Base-by-base conservation (phyloP, 306 rosid genomes). In the Vachellia collinsii region DNA sequence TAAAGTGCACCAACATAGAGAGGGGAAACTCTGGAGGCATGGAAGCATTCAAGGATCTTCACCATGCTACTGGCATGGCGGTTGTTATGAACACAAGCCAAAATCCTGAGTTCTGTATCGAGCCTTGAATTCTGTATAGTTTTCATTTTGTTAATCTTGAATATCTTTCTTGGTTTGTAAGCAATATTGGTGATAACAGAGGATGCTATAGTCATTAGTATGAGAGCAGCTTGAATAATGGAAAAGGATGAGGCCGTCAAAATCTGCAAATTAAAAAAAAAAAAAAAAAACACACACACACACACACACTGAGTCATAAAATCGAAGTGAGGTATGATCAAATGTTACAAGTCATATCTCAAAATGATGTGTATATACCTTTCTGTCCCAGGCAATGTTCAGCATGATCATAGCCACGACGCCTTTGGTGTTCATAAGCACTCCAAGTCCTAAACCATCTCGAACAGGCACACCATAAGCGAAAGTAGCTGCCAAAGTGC, bases 361-460 rank as follows among this genome's bases (percentile, higher is more conserved):
- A 16, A 50, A 50, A 17, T 62, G 19, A 46, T 66, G 3, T 0
- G 13, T 79, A 85, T 0, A 19, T 79, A 85, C 88, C 80, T 11
- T 4, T 81, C 75, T 70, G 58, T 85, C 84, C 84, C 86, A 78
- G 23, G 77, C 87, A 22, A 20, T 47, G 67, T 81, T 83, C 2
- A 85, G 74, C 83, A 88, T 71, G 16, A 88, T 53, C 0, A 88
- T 11, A 16, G 87, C 83, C 70, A 85, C 36, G 59, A 82, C 77
- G 3, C 87, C 91, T 34, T 88, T 88, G 37, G 89, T 85, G 53
- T 85, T 88, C 23, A 83, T 44, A 48, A 88, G 70, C 75, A 88
- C 38, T n/a, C 87, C 91, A 2, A 88, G 41, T 41, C 87, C 79
- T n/a, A 82, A 50, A 72, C 84, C 83, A 51, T 85, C 86, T 50